phyloP scores from a whole-genome alignment of 108 stramenopile genomes.

The Parmales sp. region DNA sequence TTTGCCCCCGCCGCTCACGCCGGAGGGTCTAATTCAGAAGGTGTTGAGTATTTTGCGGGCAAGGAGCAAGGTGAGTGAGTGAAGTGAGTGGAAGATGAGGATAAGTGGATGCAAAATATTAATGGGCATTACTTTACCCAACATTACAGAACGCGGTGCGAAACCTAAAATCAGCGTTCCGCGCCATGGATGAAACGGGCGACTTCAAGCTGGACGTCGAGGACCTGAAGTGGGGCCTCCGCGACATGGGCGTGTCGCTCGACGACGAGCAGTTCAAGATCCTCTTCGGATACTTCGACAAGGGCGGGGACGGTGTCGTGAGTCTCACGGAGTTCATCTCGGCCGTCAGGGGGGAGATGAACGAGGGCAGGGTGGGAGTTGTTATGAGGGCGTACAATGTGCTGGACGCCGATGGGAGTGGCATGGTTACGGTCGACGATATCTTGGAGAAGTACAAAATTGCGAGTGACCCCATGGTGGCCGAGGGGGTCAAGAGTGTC shows the following conservation, averaged over 20 bases:
- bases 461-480: slow-evolving; percentile 24
- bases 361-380: slow-evolving; percentile 8
- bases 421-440: slow-evolving; percentile 26
- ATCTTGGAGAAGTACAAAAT: slow-evolving; percentile 22
- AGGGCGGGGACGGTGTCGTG: slow-evolving; percentile 25
- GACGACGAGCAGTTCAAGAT: slow-evolving; percentile 21
- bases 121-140: neutral
- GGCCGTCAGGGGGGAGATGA: slow-evolving; percentile 29
- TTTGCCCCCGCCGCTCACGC: slow-evolving; percentile 5
- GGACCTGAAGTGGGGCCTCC: slow-evolving; percentile 33
- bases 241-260: slow-evolving; percentile 22
- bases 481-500: slow-evolving; percentile 1
- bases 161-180: slow-evolving; percentile 17
- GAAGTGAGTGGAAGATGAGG: neutral
- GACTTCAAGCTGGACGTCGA: slow-evolving; percentile 19
- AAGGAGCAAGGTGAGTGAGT: slow-evolving; percentile 3
- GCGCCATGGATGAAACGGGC: slow-evolving; percentile 30
- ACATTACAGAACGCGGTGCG: too few relatives aligned
- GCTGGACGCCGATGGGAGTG: slow-evolving; percentile 25
- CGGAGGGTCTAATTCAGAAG: slow-evolving; percentile 1
- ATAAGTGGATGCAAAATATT: neutral
- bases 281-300: slow-evolving; percentile 29
- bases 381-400: slow-evolving; percentile 18
- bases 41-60: neutral
- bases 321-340: slow-evolving; percentile 31